Evolutionary conservation across 2,329 filamentous ascomycete species (phyloP), one percentile per base, ranked within the genome.

Genomic region (Xylariomycetidae sp.): DNA sequence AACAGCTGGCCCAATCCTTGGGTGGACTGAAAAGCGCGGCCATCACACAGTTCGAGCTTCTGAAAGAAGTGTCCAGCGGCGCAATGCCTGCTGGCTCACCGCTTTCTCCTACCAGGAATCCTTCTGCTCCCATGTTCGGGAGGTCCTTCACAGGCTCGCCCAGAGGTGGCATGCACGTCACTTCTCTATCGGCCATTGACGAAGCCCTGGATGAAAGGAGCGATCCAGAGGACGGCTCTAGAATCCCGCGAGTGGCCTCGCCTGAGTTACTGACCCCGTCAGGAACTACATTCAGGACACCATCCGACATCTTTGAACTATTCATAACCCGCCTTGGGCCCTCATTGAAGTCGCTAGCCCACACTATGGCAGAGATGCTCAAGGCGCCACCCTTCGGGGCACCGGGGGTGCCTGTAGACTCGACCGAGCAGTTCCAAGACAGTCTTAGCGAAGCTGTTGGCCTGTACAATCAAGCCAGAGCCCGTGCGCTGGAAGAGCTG

Each of bases 301-400:
- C 89, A 1, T 77, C 83, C 0, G 87, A 95, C 38, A 93, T 96
- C 44, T 96, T 96, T 54, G 79, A 87, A 9, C 71, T 89, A 5
- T 98, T 96, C 58, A 95, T 98, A 39, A 70, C 74, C 14, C 78
- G 92, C 45, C 68, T 98, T 15, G 92, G 92, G 0, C 92, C 92
- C 1, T 92, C 90, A 0, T 94, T 95, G 79, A 94, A 95, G 58
- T 95, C 90, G 0, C 65, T 98, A n/a, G 86, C 87, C 3, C 92
- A 84, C 49, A 96, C 92, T 0, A 62, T 98, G 24, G 86, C 87
- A 9, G 82, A 93, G 53, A 88, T 94, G 8, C 74, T 98, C 6
- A 81, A 86, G 33, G 88, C 95, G 41, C 72, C 93, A 1, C 87
- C 89, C 0, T 96, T 94, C 58, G 79, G 79, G 5, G 64, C 74